Evolutionary conservation across 768 basidiomycete species (phyloP).

Genomic region (Pisolithus marmoratus): DNA sequence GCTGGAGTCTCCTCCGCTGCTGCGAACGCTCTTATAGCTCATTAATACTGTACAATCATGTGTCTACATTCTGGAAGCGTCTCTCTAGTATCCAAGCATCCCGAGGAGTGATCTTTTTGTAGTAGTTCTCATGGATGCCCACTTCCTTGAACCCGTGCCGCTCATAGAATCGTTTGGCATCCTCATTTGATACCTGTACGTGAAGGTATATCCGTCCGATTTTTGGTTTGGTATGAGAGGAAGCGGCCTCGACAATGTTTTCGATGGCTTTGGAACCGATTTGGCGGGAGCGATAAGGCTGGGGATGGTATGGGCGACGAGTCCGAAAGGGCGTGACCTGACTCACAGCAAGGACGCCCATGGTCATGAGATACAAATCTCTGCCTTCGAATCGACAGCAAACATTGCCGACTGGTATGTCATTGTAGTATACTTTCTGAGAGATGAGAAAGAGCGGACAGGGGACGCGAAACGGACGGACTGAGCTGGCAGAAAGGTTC

Average conservation of each 20-base stretch:
- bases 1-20: slow-evolving; percentile 1
- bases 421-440: slow-evolving; percentile 84
- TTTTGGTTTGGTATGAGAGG: slow-evolving; percentile 50
- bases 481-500: slow-evolving; percentile 88
- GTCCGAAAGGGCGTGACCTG: slow-evolving; percentile 7
- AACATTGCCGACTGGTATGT: slow-evolving; percentile 84
- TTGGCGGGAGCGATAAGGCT: slow-evolving; percentile 83
- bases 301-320: slow-evolving; percentile 14
- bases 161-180: slow-evolving; percentile 80
- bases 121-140: slow-evolving; percentile 66
- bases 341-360: slow-evolving; percentile 84
- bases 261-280: slow-evolving; percentile 71
- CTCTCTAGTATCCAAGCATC: slow-evolving; percentile 87
- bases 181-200: slow-evolving; percentile 77
- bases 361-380: slow-evolving; percentile 75
- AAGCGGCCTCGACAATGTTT: slow-evolving; percentile 59
- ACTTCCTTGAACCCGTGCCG: slow-evolving; percentile 73
- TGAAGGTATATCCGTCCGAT: slow-evolving; percentile 76
- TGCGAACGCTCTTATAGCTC: slow-evolving; percentile 21
- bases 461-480: slow-evolving; percentile 35
- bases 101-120: slow-evolving; percentile 82
- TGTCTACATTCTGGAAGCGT: slow-evolving; percentile 30
- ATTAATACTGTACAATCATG: slow-evolving; percentile 17
- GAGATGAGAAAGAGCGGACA: slow-evolving; percentile 16
- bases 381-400: slow-evolving; percentile 79